phyloP scores from a whole-genome alignment of 148 eudicot genomes.

The Rhododendron ovatum region DNA sequence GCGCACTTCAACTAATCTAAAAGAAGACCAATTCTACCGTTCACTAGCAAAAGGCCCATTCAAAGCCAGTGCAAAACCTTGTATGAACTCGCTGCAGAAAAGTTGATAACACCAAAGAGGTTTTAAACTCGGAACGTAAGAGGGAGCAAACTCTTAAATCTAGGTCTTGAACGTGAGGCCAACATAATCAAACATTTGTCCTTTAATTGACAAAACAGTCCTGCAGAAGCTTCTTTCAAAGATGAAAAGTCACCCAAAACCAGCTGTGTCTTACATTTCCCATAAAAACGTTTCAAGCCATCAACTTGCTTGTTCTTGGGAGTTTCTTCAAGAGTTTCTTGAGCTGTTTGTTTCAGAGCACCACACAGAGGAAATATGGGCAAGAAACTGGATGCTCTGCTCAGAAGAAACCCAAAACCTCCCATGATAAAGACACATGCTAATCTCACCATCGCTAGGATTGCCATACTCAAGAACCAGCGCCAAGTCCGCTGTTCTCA shows the following conservation, averaged over 20 bases:
- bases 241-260: conserved; percentile 7
- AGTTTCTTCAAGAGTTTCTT: neutral
- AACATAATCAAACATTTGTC: neutral
- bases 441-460: conserved; percentile 35
- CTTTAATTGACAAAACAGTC: neutral
- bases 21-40: neutral
- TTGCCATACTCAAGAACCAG: conserved; percentile 44
- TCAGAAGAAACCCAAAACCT: conserved; percentile 28
- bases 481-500: conserved; percentile 37
- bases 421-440: conserved; percentile 20
- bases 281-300: neutral
- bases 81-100: neutral
- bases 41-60: neutral
- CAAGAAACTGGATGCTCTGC: conserved; percentile 30
- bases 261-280: neutral
- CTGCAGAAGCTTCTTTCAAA: neutral
- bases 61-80: neutral
- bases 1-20: neutral
- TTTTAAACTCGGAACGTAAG: neutral
- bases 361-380: conserved; percentile 18
- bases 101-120: neutral
- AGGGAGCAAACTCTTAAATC: neutral
- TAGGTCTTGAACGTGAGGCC: neutral
- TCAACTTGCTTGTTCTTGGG: neutral
- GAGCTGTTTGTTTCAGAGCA: neutral